Evolutionary conservation across 805 yeast genomes (phyloP), one percentile per base, ranked within the genome.

Genomic region (Ogataea trehaloabstinens): DNA sequence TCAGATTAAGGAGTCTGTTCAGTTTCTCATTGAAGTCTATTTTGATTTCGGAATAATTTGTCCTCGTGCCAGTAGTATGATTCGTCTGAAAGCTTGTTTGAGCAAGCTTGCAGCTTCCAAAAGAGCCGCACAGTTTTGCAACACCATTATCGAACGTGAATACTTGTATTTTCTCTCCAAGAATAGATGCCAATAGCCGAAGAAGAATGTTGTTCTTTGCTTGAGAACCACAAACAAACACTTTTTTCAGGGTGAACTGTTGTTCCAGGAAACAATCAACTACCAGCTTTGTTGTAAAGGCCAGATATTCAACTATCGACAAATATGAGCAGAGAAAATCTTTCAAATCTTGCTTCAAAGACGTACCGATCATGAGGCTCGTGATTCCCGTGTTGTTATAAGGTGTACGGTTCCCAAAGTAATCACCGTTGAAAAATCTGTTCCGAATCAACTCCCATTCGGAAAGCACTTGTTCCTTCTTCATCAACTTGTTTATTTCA

Each of bases 331-430:
- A 55, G 1, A 66, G 62, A 18, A 75, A 49, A 32, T 65, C 64
- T 3, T 43, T 43, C 6, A 64, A 15, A 2, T 68, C 58, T 3
- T 45, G 38, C 21, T 66, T 70, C 5, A 61, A 54, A 24, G 67
- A 55, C 24, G 76, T 80, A 12, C 79, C 81, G 7, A 76, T 70
- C 31, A 64, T 57, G 34, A 67, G 60, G 24, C 80, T 80, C 37
- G 70, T 60, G 73, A 78, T 67, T 2, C 55, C 34, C 8, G 74
- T 66, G 48, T 76, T 76, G 37, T 68, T 71, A 45, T 60, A 73
- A 0, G 84, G 84, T 6, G 79, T 71, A 51, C 85, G 64, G 49
- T 78, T 79, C 1, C 85, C 85, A 34, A 67, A 63, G 16, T 73
- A 65, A 51, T 78, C 82, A 2, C 83, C 83, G 46, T 75, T 76